These are phyloP conservation scores for Phytopythium delawarense DNA, from an alignment of 352 stramenopile species.

Conservation along the genomic window DNA sequence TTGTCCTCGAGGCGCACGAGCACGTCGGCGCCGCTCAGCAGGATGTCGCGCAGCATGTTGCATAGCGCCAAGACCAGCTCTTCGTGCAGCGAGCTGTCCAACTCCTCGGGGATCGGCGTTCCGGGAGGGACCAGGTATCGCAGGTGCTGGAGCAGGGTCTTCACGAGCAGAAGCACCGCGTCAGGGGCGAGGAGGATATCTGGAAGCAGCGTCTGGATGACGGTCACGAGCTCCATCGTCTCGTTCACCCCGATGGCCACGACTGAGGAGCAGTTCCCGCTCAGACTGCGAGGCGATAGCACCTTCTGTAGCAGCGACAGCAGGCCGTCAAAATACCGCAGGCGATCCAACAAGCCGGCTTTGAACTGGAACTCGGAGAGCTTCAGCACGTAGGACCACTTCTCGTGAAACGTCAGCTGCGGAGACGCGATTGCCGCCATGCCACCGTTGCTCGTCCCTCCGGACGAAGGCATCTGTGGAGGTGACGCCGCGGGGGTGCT, in stretches of 20 bases:
- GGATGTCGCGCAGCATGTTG: conserved; percentile 66
- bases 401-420: conserved; percentile 53
- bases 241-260: conserved; percentile 64
- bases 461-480: conserved; percentile 4
- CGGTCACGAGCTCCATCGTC: conserved; percentile 67
- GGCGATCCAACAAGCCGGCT: conserved; percentile 60
- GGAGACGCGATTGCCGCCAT: conserved; percentile 11
- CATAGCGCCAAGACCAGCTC: conserved; percentile 65
- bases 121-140: conserved; percentile 68
- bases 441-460: not conserved
- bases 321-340: conserved; percentile 76
- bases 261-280: conserved; percentile 34
- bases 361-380: conserved; percentile 84
- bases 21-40: conserved; percentile 65
- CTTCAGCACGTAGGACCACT: conserved; percentile 82
- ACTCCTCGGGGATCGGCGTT: conserved; percentile 32
- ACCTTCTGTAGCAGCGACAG: conserved; percentile 77
- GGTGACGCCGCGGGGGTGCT: conserved; percentile 4
- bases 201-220: conserved; percentile 67
- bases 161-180: conserved; percentile 60
- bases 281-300: conserved; percentile 47
- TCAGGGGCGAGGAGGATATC: conserved; percentile 63
- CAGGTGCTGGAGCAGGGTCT: conserved; percentile 73
- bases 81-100: conserved; percentile 51
- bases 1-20: conserved; percentile 81